phyloP scores from a whole-genome alignment of 2,329 filamentous ascomycete species.

The Conoideocrella luteorostrata region DNA sequence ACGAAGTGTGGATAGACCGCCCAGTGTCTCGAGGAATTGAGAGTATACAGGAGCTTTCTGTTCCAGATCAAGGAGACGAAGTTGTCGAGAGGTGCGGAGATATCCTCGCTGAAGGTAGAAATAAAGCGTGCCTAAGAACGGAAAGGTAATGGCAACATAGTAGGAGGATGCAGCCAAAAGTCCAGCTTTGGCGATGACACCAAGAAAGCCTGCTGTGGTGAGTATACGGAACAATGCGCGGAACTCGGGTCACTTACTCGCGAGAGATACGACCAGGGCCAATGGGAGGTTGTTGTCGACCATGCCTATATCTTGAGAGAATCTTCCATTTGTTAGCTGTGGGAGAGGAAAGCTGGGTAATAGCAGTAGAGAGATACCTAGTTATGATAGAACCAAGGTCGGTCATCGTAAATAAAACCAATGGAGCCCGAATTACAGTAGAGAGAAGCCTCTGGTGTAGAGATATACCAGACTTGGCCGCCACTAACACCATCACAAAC shows the following conservation, averaged over 20 bases:
- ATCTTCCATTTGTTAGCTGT: constrained; percentile 19
- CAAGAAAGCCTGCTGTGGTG: constrained; percentile 24
- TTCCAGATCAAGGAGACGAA: constrained; percentile 36
- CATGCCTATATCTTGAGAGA: constrained; percentile 37
- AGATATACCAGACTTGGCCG: constrained; percentile 19
- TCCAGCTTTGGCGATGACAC: constrained; percentile 18
- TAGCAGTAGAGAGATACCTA: constrained; percentile 19
- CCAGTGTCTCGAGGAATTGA: constrained; percentile 38
- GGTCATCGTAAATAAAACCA: constrained; percentile 32
- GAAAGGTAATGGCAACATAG: constrained; percentile 35
- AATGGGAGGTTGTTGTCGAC: constrained; percentile 31
- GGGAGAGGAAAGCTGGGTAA: not conserved
- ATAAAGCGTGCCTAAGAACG: constrained; percentile 32
- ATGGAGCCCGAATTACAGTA: constrained; percentile 25
- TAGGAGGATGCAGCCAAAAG: constrained; percentile 17
- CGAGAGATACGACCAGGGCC: constrained; percentile 24
- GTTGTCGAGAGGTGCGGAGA: constrained; percentile 35
- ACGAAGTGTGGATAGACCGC: constrained; percentile 42
- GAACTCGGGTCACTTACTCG: constrained; percentile 28
- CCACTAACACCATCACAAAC: constrained; percentile 22
- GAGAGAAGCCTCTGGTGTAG: constrained; percentile 19
- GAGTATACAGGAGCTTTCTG: constrained; percentile 34
- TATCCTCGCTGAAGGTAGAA: constrained; percentile 38
- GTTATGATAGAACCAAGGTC: constrained; percentile 35
- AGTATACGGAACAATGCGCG: too few species aligned